A percentile compares a stretch with the other conserved stretches of the same genome.
phyloP scores from a whole-genome alignment of 2,329 filamentous ascomycete genomes.

The Coleophoma crateriformis region DNA sequence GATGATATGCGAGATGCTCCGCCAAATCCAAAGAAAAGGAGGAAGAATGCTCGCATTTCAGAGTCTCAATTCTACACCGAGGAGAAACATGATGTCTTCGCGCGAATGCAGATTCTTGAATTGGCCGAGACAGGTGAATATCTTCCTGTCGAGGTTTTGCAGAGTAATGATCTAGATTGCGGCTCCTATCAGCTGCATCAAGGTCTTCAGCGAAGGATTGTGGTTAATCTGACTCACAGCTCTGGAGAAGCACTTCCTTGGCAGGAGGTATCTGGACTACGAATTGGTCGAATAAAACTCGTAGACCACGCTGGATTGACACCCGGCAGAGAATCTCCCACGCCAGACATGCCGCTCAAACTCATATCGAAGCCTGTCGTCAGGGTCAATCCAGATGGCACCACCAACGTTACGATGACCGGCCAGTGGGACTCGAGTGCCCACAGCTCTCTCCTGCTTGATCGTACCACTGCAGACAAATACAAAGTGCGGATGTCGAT shows the following conservation, averaged over 20 bases:
- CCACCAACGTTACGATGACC: conserved; percentile 76
- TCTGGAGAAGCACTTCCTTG: conserved; percentile 85
- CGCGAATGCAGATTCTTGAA: conserved; percentile 82
- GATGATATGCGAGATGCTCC: conserved; percentile 90
- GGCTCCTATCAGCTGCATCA: conserved; percentile 95
- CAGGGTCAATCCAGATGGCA: conserved; percentile 84
- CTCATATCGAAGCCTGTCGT: conserved; percentile 73
- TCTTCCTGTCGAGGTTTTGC: conserved; percentile 85
- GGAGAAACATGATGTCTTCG: conserved; percentile 89
- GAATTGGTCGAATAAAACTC: conserved; percentile 76
- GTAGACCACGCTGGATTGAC: conserved; percentile 82
- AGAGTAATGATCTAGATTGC: conserved; percentile 75
- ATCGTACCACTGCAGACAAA: conserved; percentile 87
- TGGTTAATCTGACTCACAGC: conserved; percentile 84
- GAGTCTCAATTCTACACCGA: conserved; percentile 92
- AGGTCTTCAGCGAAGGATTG: conserved; percentile 82
- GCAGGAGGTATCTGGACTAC: conserved; percentile 73
- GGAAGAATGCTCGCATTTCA: conserved; percentile 61
- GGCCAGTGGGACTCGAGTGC: conserved; percentile 96
- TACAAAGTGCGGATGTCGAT: conserved; percentile 86
- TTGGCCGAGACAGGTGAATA: conserved; percentile 89
- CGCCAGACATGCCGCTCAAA: conserved; percentile 71
- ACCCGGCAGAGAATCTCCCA: conserved; percentile 67
- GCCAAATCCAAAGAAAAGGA: conserved; percentile 48
- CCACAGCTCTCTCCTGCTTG: conserved; percentile 87